Conservation (phyloP, 148 eudicot genomes). For the Suaeda aralocaspica region DNA sequence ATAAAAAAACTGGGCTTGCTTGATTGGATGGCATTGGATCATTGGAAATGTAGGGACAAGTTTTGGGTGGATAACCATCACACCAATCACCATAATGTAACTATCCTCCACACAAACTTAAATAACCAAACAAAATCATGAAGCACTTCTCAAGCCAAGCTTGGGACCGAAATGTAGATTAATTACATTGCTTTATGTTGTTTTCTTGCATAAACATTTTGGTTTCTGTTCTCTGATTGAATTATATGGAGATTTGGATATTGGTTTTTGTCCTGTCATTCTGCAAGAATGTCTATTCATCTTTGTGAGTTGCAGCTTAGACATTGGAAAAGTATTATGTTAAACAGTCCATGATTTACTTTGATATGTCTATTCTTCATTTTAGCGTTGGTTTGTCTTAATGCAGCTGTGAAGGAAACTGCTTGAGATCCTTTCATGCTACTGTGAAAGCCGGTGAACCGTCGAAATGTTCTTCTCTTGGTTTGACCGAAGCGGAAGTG, state of each 20-base stretch:
- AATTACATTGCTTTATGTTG: too few species aligned
- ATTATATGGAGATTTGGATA: background rate
- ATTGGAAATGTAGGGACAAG: too few species aligned
- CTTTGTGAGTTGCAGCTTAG: background rate
- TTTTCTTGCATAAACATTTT: background rate
- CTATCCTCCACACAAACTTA: too few species aligned
- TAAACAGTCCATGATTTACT: background rate
- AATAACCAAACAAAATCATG: too few species aligned
- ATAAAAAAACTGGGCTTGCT: too few species aligned
- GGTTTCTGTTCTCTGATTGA: background rate
- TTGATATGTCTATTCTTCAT: background rate
- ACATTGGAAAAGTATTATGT: background rate
- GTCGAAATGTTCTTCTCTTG: slow-evolving; percentile 63
- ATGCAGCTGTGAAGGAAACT: slow-evolving; percentile 84
- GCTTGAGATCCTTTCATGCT: slow-evolving; percentile 94
- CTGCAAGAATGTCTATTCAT: background rate
- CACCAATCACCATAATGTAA: too few species aligned
- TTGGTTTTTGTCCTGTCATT: background rate
- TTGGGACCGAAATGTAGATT: too few species aligned
- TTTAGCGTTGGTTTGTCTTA: slow-evolving; percentile 1
- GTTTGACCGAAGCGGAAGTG: slow-evolving; percentile 50
- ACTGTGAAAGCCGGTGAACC: slow-evolving; percentile 48
- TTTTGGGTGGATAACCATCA: too few species aligned
- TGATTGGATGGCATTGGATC: too few species aligned
- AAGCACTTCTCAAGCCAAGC: too few species aligned